Conservation (phyloP, 305 asterid species). For the Plantago coronopus region DNA sequence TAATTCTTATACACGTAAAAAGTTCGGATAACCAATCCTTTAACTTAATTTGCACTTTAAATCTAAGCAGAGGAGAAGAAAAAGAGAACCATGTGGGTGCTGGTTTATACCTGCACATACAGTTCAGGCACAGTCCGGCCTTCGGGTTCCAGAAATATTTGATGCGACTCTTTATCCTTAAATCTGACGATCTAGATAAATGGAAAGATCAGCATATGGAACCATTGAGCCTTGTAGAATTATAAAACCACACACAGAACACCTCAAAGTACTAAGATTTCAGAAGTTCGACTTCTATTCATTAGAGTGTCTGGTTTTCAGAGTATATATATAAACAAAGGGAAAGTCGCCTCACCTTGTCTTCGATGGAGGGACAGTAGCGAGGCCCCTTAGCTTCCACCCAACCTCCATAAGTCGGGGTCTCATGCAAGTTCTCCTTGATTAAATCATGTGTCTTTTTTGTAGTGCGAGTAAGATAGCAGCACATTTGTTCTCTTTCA, state of each 20-base stretch:
- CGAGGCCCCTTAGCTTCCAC: constrained; percentile 99
- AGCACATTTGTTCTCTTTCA: constrained; percentile 91
- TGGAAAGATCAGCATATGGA: constrained; percentile 19
- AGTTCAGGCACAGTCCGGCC: constrained; percentile 96
- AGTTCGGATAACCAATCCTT: neutral
- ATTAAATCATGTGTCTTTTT: constrained; percentile 81
- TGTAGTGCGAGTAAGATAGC: constrained; percentile 96
- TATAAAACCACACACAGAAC: constrained; percentile 12
- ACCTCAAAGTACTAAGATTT: constrained; percentile 11
- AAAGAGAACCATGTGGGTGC: neutral
- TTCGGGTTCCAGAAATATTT: constrained; percentile 98
- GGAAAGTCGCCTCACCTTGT: constrained; percentile 53
- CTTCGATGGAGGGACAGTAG: constrained; percentile 99
- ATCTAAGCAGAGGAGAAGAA: neutral
- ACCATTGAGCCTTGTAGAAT: constrained; percentile 13
- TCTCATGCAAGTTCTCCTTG: constrained; percentile 88
- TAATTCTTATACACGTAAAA: neutral
- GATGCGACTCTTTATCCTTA: constrained; percentile 96
- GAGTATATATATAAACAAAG: neutral
- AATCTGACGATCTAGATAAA: constrained; percentile 79
- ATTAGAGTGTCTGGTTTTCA: neutral
- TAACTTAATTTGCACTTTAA: neutral
- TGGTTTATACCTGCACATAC: constrained; percentile 72
- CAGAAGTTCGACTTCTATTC: constrained; percentile 7
- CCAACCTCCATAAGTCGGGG: constrained; percentile 99